phyloP scores from a whole-genome alignment of 2,329 filamentous ascomycete species.

The Diaporthe australafricana region DNA sequence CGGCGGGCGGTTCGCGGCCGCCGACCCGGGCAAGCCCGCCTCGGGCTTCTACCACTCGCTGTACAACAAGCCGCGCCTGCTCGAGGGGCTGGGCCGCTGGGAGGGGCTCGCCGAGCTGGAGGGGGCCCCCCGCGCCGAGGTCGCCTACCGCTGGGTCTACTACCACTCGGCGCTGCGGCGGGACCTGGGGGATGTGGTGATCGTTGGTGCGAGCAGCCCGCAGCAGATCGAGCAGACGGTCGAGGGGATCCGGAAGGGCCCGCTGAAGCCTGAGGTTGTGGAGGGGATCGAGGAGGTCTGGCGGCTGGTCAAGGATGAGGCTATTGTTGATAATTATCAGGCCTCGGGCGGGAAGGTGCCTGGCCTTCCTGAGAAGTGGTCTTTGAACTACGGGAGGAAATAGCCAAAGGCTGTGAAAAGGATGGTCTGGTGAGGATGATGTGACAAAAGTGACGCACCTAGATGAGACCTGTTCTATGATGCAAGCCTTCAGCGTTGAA shows the following conservation, averaged over 20 bases:
- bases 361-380: not conserved
- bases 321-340: conserved; percentile 40
- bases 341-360: not conserved
- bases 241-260: conserved; percentile 66
- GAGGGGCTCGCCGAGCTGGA: conserved; percentile 57
- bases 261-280: conserved; percentile 78
- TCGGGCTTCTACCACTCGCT: conserved; percentile 44
- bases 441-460: too few relatives aligned
- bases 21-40: conserved; percentile 50
- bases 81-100: conserved; percentile 64
- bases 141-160: conserved; percentile 69
- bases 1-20: conserved; percentile 53
- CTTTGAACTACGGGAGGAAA: too few relatives aligned
- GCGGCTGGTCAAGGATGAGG: conserved; percentile 70
- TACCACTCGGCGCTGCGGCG: conserved; percentile 62
- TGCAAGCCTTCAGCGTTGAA: too few relatives aligned
- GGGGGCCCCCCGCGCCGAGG: conserved; percentile 65
- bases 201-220: conserved; percentile 56
- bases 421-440: too few relatives aligned
- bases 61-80: conserved; percentile 51
- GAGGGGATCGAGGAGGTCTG: conserved; percentile 81
- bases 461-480: too few relatives aligned
- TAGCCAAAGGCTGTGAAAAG: too few relatives aligned
- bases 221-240: conserved; percentile 64
- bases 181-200: conserved; percentile 50